Conservation (phyloP, 2,329 filamentous ascomycete genomes). For the Epichloe elymi region DNA sequence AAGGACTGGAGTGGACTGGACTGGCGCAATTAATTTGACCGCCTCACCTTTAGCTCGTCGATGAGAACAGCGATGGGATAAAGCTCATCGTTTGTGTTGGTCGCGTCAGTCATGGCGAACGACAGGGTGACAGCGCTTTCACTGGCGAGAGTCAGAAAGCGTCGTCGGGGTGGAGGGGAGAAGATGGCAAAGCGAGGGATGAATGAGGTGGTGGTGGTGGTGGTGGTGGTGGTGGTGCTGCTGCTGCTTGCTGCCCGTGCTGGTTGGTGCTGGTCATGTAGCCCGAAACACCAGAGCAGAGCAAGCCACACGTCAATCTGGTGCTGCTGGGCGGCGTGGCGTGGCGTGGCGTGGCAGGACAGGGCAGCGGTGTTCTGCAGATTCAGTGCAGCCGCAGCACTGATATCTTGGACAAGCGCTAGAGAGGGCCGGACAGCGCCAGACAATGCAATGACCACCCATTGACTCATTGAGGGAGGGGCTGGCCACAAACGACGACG, state of each 20-base stretch:
- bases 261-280: neutral
- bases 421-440: too few relatives aligned
- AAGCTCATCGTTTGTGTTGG: conserved; percentile 91
- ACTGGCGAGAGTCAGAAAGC: conserved; percentile 8
- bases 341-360: too few relatives aligned
- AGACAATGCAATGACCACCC: too few relatives aligned
- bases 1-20: neutral
- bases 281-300: neutral
- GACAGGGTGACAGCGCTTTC: conserved; percentile 20
- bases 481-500: too few relatives aligned
- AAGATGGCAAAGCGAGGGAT: conserved; percentile 5
- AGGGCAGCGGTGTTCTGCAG: too few relatives aligned
- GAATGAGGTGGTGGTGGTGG: conserved; percentile 1
- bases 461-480: too few relatives aligned
- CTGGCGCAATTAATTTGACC: conserved; percentile 3
- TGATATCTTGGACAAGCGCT: too few relatives aligned
- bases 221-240: neutral
- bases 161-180: conserved; percentile 3
- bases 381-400: too few relatives aligned
- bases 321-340: too few relatives aligned
- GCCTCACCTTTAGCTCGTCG: conserved; percentile 90
- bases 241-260: neutral
- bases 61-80: conserved; percentile 99
- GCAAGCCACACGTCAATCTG: too few relatives aligned
- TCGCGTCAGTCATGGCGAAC: conserved; percentile 73